Evolutionary conservation across 2,329 filamentous ascomycete genomes (phyloP), one percentile per base, ranked within the genome.

Genomic region (Scolecobasidium constrictum): DNA sequence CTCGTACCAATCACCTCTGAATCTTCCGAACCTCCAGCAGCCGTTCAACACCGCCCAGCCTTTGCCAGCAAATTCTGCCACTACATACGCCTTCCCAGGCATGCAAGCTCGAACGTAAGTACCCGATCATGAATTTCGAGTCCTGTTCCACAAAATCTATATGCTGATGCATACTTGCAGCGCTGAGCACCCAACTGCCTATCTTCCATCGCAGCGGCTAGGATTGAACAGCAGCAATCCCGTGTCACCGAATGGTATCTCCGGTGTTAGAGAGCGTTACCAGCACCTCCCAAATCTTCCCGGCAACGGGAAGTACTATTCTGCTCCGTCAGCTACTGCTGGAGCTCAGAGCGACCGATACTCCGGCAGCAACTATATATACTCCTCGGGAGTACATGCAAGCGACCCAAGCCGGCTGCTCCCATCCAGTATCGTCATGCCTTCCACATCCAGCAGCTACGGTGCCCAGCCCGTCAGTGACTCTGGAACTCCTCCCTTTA

Each of bases 401-500:
- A 22, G 12, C 13, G 9, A 22, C 11, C 20, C 13, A 11, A 39
- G 19, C 11, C 9, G 20, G 7, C 17, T 22, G 23, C 21, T 12
- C 7, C 19, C 21, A 13, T 16, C 9, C 5, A 33, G 22, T 16
- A 41, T 11, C 15, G 9, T 31, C 26, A 31, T n/a, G 9, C 9
- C n/a, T 7, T 31, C 26, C n/a, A 31, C 9, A 9, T 31, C 26
- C 9, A n/a, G 9, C 26, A n/a, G 26, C 26, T 9, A 31, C n/a
- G 9, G 9, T n/a, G 26, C 26, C 9, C n/a, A 7, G 26, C 26
- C 26, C 9, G 26, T 38, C 6, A 35, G 16, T 11, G 13, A 35
- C 16, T 9, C 28, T 12, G 58, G 60, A 17, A 62, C 59, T 20
- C 68, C 68, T 22, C 68, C 68, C 3, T 71, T 68, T 55, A 59